Conservation (phyloP, 768 basidiomycete species). For the Daedaleopsis nitida region DNA sequence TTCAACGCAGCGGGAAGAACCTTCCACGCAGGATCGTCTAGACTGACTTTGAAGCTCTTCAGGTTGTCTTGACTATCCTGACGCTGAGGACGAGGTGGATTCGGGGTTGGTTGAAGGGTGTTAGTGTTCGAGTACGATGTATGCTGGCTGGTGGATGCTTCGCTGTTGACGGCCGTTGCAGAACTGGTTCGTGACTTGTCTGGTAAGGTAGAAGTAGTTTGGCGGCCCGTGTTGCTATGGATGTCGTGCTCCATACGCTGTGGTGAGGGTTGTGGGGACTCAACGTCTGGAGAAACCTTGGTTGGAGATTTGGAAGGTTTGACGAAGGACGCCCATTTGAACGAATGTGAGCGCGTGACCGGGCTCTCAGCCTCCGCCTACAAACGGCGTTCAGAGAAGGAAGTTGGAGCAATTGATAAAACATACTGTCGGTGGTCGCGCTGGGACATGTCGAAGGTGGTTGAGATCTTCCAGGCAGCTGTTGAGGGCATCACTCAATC, state of each 20-base stretch:
- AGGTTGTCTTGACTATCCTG: constrained; percentile 75
- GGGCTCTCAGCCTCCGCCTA: constrained; percentile 32
- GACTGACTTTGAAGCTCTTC: constrained; percentile 95
- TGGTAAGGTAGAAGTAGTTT: constrained; percentile 7
- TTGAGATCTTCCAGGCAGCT: constrained; percentile 67
- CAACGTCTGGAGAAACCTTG: constrained; percentile 52
- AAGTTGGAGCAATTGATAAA: not conserved
- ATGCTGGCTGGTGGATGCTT: constrained; percentile 14
- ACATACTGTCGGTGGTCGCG: constrained; percentile 12
- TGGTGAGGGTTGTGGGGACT: constrained; percentile 81
- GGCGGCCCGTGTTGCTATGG: constrained; percentile 17
- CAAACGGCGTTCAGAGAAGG: not conserved
- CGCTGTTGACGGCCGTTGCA: constrained; percentile 3
- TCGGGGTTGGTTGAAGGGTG: constrained; percentile 27
- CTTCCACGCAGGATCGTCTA: constrained; percentile 99
- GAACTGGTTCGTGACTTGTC: constrained; percentile 11
- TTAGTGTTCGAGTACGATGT: constrained; percentile 9
- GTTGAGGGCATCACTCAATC: constrained; percentile 62
- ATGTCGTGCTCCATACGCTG: constrained; percentile 76
- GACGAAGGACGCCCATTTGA: constrained; percentile 86
- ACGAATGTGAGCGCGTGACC: constrained; percentile 74
- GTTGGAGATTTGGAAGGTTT: constrained; percentile 82
- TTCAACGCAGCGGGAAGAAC: constrained; percentile 97
- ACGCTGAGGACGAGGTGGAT: constrained; percentile 48
- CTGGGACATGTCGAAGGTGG: constrained; percentile 34